Conservation (phyloP, 176 grass and related monocot genomes). For the Musa acuminata region DNA sequence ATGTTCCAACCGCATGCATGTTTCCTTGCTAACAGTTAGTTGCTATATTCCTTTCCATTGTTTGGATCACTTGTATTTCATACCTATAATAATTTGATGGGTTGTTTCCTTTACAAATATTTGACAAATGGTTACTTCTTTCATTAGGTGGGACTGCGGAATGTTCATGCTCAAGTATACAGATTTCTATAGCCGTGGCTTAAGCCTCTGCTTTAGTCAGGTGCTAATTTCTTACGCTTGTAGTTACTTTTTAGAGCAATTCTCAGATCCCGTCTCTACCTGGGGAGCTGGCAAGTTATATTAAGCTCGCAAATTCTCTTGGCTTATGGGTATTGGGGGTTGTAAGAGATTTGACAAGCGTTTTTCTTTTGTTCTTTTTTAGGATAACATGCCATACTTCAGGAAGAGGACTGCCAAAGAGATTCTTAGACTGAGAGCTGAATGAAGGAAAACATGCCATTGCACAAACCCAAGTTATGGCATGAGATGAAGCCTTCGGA, state of each 20-base stretch:
- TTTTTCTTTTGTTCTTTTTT: slow-evolving; percentile 18
- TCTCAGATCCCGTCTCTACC: background rate
- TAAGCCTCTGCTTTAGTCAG: background rate
- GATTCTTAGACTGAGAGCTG: slow-evolving; percentile 66
- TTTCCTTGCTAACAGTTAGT: too few species aligned
- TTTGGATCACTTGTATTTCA: too few species aligned
- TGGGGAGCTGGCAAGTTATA: background rate
- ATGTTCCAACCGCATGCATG: too few species aligned
- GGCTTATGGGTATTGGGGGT: background rate
- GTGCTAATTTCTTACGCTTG: background rate
- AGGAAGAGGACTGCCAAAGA: slow-evolving; percentile 70
- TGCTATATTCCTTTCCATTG: too few species aligned
- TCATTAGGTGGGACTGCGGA: slow-evolving; percentile 4
- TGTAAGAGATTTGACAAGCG: background rate
- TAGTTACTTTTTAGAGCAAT: background rate
- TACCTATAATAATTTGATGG: too few species aligned
- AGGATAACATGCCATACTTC: slow-evolving; percentile 83
- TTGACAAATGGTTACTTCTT: background rate
- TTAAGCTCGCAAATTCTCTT: background rate
- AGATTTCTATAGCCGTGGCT: slow-evolving; percentile 10
- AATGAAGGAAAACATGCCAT: slow-evolving; percentile 25
- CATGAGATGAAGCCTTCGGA: background rate
- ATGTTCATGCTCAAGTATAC: slow-evolving; percentile 13
- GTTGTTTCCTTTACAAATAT: too few species aligned
- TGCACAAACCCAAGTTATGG: background rate